Evolutionary conservation across 768 basidiomycete genomes (phyloP), one percentile per base, ranked within the genome.

Genomic region (Cystobasidium onofrii): DNA sequence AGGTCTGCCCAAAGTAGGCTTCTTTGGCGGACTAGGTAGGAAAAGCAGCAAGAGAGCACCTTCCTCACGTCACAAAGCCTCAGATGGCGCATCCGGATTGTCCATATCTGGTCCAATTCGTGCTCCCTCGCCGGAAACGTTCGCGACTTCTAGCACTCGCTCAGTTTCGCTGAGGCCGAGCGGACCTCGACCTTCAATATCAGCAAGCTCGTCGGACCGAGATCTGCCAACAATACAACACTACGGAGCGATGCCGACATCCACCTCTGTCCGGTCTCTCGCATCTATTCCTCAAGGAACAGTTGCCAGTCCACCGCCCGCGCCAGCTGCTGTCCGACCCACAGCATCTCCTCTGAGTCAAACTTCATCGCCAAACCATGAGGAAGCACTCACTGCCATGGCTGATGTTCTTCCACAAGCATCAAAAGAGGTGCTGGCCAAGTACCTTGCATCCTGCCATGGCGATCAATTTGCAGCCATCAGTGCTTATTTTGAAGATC

Each of bases 381-480:
- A 29, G 18, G 65, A 67, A 20, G 46, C 39, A 7, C 69, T 71
- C 6, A 71, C 69, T 15, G 69, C 69, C 18, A 71, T 71, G 69
- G 13, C 52, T 1, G 69, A 71, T 29, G 55, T 71, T n/a, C 54
- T 71, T 10, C 69, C 69, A 17, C 52, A 57, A 9, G 69, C 55
- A 1, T 36, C 33, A 29, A n/a, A n/a, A 27, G 69, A 55, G 17
- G 55, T 60, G 36, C 69, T 71, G 7, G 52, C 36, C 15, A 52
- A 55, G 33, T 71, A 71, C 34, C 55, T 71, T 2, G 23, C 50
- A 3, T 12, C 50, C 20, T 34, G 36, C 20, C 34, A 36, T 27
- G 69, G 69, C 2, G 69, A 71, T 55, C 69, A 71, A 17, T 52
- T 60, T 9, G 69, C 44, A 13, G 69, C 69, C 17, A 71, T 71